Base-by-base conservation (phyloP, 139 green algal species). In the Chlorella sp. region DNA sequence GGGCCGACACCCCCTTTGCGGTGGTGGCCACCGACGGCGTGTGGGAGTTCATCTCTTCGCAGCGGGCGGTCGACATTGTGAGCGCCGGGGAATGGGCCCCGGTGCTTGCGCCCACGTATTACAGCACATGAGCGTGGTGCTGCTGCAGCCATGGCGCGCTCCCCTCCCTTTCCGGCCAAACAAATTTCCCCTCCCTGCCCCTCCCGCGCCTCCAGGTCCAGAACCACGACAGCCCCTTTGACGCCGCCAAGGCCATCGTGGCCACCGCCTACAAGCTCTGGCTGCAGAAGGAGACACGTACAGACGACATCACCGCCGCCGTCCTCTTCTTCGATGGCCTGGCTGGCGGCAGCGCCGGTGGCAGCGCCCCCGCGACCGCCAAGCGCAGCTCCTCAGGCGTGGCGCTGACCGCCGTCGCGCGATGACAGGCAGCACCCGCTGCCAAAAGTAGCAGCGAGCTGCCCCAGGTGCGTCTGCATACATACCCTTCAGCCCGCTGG, bases 231-330 rank as follows among this genome's bases (percentile, higher is more conserved):
- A 71, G 55, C 60, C 72, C 72, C 0, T 71, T 72, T 27, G 72
- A 78, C 23, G 72, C 72, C 1, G 60, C 60, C 33, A 71, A 71
- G 46, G 61, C 72, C 27, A 43, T 78, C 33, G 72, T 78, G 35
- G 36, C 72, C 6, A 40, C 65, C 80, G 87, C 89, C 33, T 97
- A 98, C 83, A 85, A 88, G 35, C 79, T 91, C 48, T 98, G 95
- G 95, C 87, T 97, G 71, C 77, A 93, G 71, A 88, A 95, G 41
- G 95, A 99, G 74, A 92, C 90, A 2, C 87, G 95, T 41, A 98
- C 93, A 0, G 95, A 99, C 76, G 95, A 99, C 86, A 98, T 99
- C 84, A 96, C 94, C 58, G 89, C 92, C 58, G 88, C 96, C 14
- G 76, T 97, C 33, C 71, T 97, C 11, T 77, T 90, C 67, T 82